Conservation (phyloP, 2,329 filamentous ascomycete genomes). For the Eutypella sp. region DNA sequence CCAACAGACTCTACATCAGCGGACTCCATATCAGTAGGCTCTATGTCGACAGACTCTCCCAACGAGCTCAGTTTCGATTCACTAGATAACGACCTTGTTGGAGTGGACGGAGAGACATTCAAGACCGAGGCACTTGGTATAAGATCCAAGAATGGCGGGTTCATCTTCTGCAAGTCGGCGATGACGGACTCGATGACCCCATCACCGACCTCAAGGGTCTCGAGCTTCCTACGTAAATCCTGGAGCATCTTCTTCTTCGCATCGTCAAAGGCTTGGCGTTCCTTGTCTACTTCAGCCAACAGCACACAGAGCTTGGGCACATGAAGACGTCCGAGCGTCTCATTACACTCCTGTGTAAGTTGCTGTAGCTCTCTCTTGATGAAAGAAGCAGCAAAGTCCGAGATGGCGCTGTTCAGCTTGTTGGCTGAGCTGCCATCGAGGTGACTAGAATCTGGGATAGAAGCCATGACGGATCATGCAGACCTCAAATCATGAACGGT, state of each 20-base stretch:
- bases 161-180: constrained; percentile 12
- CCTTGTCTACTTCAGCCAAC: constrained; percentile 19
- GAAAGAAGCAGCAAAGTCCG: constrained; percentile 19
- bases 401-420: constrained; percentile 19
- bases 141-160: constrained; percentile 16
- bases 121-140: constrained; percentile 20
- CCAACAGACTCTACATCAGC: not conserved
- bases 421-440: constrained; percentile 7
- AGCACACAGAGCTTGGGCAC: constrained; percentile 20
- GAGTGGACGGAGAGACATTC: constrained; percentile 11
- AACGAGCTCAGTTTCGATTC: constrained; percentile 11
- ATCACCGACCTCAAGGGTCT: constrained; percentile 17
- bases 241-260: constrained; percentile 17
- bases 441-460: constrained; percentile 6
- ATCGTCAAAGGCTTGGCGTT: constrained; percentile 20
- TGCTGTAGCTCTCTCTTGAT: constrained; percentile 21
- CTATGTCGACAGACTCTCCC: not conserved
- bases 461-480: constrained; percentile 5
- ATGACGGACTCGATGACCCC: constrained; percentile 15
- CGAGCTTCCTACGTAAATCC: constrained; percentile 17
- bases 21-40: too few relatives aligned
- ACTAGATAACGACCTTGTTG: constrained; percentile 14
- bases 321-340: constrained; percentile 18
- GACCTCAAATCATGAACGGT: too few relatives aligned
- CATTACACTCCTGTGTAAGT: constrained; percentile 19